Conservation (phyloP, 148 eudicot species). For the Fagopyrum tataricum region DNA sequence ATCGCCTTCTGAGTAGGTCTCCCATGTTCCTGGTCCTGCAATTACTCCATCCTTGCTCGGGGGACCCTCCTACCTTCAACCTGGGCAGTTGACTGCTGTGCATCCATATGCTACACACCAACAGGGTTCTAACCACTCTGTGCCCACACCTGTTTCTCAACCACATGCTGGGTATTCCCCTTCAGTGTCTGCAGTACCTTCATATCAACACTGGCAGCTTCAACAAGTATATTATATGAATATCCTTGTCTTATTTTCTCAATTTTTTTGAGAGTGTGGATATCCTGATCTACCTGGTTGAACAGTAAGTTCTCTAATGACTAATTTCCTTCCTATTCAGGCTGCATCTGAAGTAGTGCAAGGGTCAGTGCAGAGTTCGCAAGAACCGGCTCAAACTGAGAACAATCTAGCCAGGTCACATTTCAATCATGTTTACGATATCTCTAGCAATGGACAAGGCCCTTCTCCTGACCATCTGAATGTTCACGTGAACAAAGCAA, state of each 20-base stretch:
- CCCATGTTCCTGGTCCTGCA: slow-evolving; percentile 52
- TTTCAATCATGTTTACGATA: slow-evolving; percentile 39
- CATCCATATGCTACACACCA: slow-evolving; percentile 84
- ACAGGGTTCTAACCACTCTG: slow-evolving; percentile 53
- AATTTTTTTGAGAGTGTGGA: too few relatives aligned
- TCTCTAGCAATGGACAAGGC: slow-evolving; percentile 49
- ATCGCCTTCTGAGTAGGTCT: slow-evolving; percentile 28
- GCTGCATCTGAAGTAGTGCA: slow-evolving; percentile 44
- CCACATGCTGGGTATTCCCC: slow-evolving; percentile 61
- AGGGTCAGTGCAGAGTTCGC: slow-evolving; percentile 36
- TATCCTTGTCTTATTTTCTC: background rate
- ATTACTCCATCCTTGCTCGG: slow-evolving; percentile 64
- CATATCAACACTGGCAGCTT: slow-evolving; percentile 63
- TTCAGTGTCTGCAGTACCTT: slow-evolving; percentile 40
- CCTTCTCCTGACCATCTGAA: slow-evolving; percentile 42
- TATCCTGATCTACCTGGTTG: background rate
- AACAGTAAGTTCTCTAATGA: slow-evolving; percentile 15
- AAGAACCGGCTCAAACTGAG: slow-evolving; percentile 41
- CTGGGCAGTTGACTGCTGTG: slow-evolving; percentile 68
- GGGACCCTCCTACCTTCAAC: slow-evolving; percentile 62
- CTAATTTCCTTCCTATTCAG: slow-evolving; percentile 25
- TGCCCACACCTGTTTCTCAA: slow-evolving; percentile 56
- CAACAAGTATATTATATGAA: slow-evolving; percentile 47
- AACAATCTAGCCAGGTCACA: slow-evolving; percentile 42
- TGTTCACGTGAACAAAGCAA: slow-evolving; percentile 29